Evolutionary conservation across 2,329 filamentous ascomycete species (phyloP).

Genomic region (Tolypocladium guangdongense): DNA sequence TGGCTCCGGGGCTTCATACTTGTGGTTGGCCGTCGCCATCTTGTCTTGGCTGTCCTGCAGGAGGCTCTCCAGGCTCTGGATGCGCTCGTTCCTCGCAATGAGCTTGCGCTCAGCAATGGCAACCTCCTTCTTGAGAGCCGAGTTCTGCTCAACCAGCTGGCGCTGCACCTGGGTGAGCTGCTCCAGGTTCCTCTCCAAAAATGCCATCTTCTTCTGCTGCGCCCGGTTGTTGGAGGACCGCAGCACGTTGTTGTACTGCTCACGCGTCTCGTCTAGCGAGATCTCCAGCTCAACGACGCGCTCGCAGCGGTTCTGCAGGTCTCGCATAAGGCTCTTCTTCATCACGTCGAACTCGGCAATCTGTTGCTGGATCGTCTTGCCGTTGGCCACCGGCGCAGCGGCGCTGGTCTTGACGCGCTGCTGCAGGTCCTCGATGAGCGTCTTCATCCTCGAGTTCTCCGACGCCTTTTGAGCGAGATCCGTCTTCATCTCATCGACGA

Average conservation of each 20-base stretch:
- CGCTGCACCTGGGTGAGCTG: slow-evolving; percentile 95
- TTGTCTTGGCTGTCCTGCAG: slow-evolving; percentile 98
- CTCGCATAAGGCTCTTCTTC: slow-evolving; percentile 99
- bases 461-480: slow-evolving; percentile 68
- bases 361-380: slow-evolving; percentile 93
- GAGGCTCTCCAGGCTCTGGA: slow-evolving; percentile 82
- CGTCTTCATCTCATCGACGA: slow-evolving; percentile 65
- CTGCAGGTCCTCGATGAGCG: slow-evolving; percentile 71
- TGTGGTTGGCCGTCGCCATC: slow-evolving; percentile 90
- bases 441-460: slow-evolving; percentile 73
- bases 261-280: slow-evolving; percentile 88
- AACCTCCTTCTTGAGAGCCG: slow-evolving; percentile 95
- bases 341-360: slow-evolving; percentile 98
- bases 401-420: slow-evolving; percentile 55
- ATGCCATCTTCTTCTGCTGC: slow-evolving; percentile 99
- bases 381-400: slow-evolving; percentile 54
- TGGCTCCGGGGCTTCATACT: slow-evolving; percentile 47
- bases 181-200: slow-evolving; percentile 94
- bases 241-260: slow-evolving; percentile 98
- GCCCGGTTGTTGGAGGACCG: slow-evolving; percentile 95
- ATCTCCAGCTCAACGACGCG: slow-evolving; percentile 97
- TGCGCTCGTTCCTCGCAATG: slow-evolving; percentile 92
- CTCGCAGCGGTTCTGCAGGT: slow-evolving; percentile 96
- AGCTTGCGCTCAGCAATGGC: slow-evolving; percentile 96
- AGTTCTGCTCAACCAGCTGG: slow-evolving; percentile 96